phyloP scores from a whole-genome alignment of 164 flowering plant genomes.

The Amborella trichopoda region DNA sequence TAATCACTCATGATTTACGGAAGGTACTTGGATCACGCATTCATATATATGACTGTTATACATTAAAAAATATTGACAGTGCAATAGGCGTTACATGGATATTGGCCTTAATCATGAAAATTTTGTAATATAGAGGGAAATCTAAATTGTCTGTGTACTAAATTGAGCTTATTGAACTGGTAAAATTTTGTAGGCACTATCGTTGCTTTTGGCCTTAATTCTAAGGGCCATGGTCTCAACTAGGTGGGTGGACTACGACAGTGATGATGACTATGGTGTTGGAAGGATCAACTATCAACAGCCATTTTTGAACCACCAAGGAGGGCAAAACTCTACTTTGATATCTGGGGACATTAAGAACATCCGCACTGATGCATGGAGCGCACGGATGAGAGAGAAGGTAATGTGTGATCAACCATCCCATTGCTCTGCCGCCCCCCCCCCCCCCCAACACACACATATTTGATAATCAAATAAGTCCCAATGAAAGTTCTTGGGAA shows the following conservation, averaged over 20 bases:
- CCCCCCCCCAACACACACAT: background rate
- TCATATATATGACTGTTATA: too few relatives aligned
- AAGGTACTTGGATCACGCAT: too few relatives aligned
- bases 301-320: conserved; percentile 39
- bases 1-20: too few relatives aligned
- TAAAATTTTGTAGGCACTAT: conserved; percentile 30
- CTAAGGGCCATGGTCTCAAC: conserved; percentile 51
- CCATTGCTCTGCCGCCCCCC: background rate
- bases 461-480: background rate
- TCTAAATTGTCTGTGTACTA: background rate
- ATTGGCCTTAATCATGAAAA: background rate
- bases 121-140: background rate
- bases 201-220: conserved; percentile 42
- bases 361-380: conserved; percentile 46
- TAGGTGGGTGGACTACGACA: conserved; percentile 22
- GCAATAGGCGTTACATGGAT: background rate
- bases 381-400: conserved; percentile 69
- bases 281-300: conserved; percentile 31
- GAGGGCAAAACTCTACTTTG: conserved; percentile 32
- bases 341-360: conserved; percentile 23
- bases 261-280: conserved; percentile 41
- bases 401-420: conserved; percentile 17
- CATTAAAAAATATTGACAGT: too few relatives aligned
- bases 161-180: background rate
- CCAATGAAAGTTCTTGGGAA: too few relatives aligned